Percentiles rank a stretch among this genome's conserved stretches.
phyloP scores from a whole-genome alignment of 306 rosid genomes.

The Quercus dentata region DNA sequence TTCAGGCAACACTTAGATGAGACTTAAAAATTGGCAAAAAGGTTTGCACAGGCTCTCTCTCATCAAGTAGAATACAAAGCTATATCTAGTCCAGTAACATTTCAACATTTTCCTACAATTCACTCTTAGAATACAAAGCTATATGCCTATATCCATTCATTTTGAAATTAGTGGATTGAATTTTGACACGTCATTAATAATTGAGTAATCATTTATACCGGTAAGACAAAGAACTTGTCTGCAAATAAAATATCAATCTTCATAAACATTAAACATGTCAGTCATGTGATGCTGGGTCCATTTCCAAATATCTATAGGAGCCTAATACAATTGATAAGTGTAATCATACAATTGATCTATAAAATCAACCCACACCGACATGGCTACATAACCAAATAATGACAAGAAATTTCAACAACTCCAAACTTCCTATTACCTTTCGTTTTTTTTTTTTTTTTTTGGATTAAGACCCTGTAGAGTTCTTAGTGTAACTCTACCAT shows the following conservation, averaged over 20 bases:
- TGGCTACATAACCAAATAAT: background rate
- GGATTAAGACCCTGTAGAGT: no score
- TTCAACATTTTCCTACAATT: no score
- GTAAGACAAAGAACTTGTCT: background rate
- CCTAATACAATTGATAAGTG: background rate
- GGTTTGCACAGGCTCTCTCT: background rate
- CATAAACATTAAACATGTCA: background rate
- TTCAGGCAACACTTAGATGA: background rate
- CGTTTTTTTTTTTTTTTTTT: no score
- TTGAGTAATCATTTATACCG: background rate
- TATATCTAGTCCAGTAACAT: no score
- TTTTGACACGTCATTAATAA: background rate
- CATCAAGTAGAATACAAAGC: background rate
- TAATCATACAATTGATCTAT: background rate
- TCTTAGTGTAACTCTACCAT: no score
- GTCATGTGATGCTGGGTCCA: background rate
- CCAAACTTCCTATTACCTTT: no score
- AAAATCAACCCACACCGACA: background rate
- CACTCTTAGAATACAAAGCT: background rate
- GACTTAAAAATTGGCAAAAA: background rate
- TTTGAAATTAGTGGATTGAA: no score
- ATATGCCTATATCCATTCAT: no score
- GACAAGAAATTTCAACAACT: background rate
- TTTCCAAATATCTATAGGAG: background rate
- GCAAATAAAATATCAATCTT: background rate